Conservation (phyloP, 192 early-diverging fungal genomes). For the Rhizophlyctis rosea region DNA sequence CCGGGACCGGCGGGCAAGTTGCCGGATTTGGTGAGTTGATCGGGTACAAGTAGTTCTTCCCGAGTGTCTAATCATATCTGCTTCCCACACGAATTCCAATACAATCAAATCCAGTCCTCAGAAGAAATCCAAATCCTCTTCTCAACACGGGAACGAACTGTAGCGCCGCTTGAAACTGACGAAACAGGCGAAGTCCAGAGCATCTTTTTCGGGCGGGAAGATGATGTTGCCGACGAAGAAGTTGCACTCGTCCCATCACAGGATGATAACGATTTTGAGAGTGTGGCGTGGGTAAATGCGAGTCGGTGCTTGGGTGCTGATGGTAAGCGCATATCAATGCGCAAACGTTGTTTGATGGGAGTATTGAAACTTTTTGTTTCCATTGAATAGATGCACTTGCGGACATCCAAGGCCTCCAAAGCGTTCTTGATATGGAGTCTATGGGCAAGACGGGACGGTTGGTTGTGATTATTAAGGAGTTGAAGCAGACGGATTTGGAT, state of each 20-base stretch:
- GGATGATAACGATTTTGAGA: conserved; percentile 7
- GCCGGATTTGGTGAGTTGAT: conserved; percentile 9
- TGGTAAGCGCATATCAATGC: background rate
- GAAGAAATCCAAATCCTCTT: too few relatives aligned
- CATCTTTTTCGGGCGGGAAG: too few relatives aligned
- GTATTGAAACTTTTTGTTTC: too few relatives aligned
- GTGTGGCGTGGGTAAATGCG: conserved; percentile 5
- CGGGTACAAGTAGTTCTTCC: too few relatives aligned
- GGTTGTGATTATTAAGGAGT: conserved; percentile 7
- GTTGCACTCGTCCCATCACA: conserved; percentile 1
- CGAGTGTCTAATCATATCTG: too few relatives aligned
- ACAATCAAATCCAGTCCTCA: too few relatives aligned
- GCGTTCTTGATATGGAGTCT: background rate
- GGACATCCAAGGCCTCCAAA: background rate
- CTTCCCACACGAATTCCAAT: too few relatives aligned
- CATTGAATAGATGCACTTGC: too few relatives aligned
- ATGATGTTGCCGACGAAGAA: background rate
- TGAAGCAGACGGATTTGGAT: conserved; percentile 2
- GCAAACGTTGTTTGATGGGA: too few relatives aligned
- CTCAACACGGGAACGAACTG: too few relatives aligned
- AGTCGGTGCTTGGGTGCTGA: background rate
- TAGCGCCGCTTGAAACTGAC: too few relatives aligned
- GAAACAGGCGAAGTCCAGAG: too few relatives aligned
- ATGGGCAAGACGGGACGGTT: conserved; percentile 4
- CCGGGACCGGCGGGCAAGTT: conserved; percentile 15